phyloP scores from a whole-genome alignment of 129 eudicot genomes.

The Scalesia atractyloides region DNA sequence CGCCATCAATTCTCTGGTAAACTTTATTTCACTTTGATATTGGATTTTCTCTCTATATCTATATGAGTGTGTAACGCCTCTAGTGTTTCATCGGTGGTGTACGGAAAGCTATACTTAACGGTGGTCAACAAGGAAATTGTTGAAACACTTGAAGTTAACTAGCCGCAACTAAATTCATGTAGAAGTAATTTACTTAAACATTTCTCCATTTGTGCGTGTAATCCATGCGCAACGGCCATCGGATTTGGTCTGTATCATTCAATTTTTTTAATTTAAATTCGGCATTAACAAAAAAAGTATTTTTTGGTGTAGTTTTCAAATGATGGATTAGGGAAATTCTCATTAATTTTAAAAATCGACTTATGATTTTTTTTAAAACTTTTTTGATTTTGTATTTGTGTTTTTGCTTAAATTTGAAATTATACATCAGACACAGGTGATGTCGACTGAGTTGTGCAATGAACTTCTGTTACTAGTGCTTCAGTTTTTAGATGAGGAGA shows the following conservation, averaged over 20 bases:
- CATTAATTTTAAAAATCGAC: too few relatives aligned
- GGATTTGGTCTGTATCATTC: too few relatives aligned
- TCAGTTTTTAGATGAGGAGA: slow-evolving; percentile 63
- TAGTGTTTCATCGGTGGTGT: slow-evolving; percentile 11
- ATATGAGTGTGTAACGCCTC: neutral
- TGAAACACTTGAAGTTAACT: neutral
- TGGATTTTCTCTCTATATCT: slow-evolving; percentile 12
- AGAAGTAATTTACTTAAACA: neutral
- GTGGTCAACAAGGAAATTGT: neutral
- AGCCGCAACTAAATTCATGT: neutral
- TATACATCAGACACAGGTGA: neutral
- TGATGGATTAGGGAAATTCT: too few relatives aligned
- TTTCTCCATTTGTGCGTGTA: too few relatives aligned
- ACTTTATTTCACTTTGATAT: slow-evolving; percentile 2
- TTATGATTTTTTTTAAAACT: too few relatives aligned
- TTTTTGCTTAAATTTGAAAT: too few relatives aligned
- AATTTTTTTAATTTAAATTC: too few relatives aligned
- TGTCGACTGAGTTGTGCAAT: slow-evolving; percentile 25
- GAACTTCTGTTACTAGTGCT: slow-evolving; percentile 56
- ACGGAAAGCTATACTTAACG: slow-evolving; percentile 13
- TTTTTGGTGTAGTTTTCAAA: too few relatives aligned
- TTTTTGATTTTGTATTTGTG: too few relatives aligned
- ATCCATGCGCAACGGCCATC: too few relatives aligned
- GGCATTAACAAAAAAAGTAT: too few relatives aligned
- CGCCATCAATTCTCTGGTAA: slow-evolving; percentile 25